Evolutionary conservation across 805 yeast species (phyloP).

Genomic region (Candida sakaeoensis): DNA sequence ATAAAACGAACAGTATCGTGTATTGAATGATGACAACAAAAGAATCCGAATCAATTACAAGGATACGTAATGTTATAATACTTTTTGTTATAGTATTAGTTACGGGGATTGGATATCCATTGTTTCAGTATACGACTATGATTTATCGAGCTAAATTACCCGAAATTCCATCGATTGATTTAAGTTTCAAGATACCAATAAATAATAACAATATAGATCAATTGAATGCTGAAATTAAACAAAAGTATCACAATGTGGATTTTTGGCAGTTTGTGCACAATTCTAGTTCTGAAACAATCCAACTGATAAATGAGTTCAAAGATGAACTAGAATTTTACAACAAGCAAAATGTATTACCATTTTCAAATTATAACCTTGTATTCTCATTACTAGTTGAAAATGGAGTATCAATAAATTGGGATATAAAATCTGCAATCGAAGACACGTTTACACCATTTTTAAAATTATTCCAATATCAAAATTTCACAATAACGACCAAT

Average conservation of each 20-base stretch:
- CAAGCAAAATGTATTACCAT: constrained; percentile 1
- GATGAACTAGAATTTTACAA: not conserved
- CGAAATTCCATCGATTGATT: not conserved
- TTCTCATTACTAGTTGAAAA: constrained; percentile 72
- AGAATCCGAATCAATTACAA: constrained; percentile 3
- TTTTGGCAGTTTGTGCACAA: constrained; percentile 2
- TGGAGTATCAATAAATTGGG: constrained; percentile 70
- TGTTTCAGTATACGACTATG: constrained; percentile 58
- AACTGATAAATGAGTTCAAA: not conserved
- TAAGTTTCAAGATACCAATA: constrained; percentile 3
- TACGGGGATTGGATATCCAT: constrained; percentile 48
- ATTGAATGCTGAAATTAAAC: constrained; percentile 1
- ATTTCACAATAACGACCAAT: constrained; percentile 76
- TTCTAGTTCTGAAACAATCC: not conserved
- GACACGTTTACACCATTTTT: constrained; percentile 52
- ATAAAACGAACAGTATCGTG: not conserved
- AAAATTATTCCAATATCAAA: constrained; percentile 47
- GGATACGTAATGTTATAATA: constrained; percentile 13
- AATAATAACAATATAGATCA: not conserved
- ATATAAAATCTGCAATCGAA: constrained; percentile 53
- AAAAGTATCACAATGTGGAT: not conserved
- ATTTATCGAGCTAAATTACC: constrained; percentile 64
- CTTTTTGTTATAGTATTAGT: constrained; percentile 13
- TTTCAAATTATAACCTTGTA: constrained; percentile 67
- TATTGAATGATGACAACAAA: not conserved